Evolutionary conservation across 2,329 filamentous ascomycete species (phyloP), one percentile per base, ranked within the genome.

Genomic region (Fusarium sp.): DNA sequence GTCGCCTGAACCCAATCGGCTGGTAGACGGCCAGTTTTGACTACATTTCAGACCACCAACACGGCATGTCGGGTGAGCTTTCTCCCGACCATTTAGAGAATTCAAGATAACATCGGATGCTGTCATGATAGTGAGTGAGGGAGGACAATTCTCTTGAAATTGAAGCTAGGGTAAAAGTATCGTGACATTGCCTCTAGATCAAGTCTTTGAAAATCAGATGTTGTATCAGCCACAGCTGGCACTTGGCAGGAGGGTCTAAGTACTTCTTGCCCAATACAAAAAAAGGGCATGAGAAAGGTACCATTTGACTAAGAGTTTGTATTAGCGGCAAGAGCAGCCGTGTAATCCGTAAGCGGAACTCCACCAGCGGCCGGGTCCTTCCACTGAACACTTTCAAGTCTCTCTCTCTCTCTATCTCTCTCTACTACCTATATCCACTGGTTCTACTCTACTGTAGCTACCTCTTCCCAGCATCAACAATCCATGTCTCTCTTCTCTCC

Each of bases 191-290:
- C 55, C 44, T 23, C 23, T 31, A 45, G 42, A n/a, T 31, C 20
- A 52, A 34, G 44, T 68, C 50, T 62, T 54, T 34, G 13, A 63
- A 67, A 62, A 74, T 73, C 72, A 65, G 70, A 71, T 74, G 69
- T 74, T 62, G 52, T 41, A 65, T 65, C 47, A 67, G 67, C 45
- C 42, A 66, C 52, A 33, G 30, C 16, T 4, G 31, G 40, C 54
- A 70, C 66, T 57, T 49, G 23, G 6, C 4, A 26, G 10, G 28
- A 4, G n/a, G 18, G 44, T 15, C 12, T 8, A 11, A 31, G 9
- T 59, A 64, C 61, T 23, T 31, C 34, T n/a, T 16, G n/a, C 15
- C 15, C 10, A 2, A 1, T 4, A 12, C 7, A 12, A 2, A 26
- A 15, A 15, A n/a, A 3, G 15, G 6, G 6, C 7, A 2, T 11